Conservation (phyloP, 176 grass and related monocot genomes). For the Microstegium vimineum region DNA sequence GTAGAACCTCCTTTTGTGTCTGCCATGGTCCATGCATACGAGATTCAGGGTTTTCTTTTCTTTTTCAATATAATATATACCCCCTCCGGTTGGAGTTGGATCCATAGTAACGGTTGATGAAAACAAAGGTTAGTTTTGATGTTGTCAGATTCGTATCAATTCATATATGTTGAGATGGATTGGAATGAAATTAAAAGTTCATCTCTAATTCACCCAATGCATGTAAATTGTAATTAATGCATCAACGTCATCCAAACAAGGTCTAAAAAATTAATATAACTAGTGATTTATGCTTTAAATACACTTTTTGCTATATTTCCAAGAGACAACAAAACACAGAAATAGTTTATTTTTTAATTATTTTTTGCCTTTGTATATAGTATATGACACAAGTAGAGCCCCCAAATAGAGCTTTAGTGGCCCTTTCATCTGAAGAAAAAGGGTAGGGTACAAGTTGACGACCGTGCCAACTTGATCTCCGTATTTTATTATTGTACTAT, state of each 20-base stretch:
- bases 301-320: background rate
- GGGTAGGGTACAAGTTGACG: conserved; percentile 28
- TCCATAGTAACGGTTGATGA: background rate
- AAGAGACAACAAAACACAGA: background rate
- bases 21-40: background rate
- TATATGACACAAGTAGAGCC: background rate
- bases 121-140: too few species aligned
- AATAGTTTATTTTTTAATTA: too few species aligned
- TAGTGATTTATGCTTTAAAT: background rate
- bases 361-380: background rate
- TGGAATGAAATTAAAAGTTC: too few species aligned
- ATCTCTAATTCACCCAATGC: too few species aligned
- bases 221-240: too few species aligned
- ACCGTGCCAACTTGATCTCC: conserved; percentile 38
- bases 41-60: background rate
- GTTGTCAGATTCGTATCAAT: too few species aligned
- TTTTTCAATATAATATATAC: background rate
- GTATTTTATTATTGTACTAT: background rate
- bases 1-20: background rate
- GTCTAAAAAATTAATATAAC: background rate
- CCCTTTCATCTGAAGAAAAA: conserved; percentile 37
- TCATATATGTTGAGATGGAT: too few species aligned
- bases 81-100: background rate
- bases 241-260: too few species aligned
- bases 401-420: background rate